Evolutionary conservation across 495 filamentous ascomycete genomes (phyloP).

Genomic region (Durotheca rogersii): DNA sequence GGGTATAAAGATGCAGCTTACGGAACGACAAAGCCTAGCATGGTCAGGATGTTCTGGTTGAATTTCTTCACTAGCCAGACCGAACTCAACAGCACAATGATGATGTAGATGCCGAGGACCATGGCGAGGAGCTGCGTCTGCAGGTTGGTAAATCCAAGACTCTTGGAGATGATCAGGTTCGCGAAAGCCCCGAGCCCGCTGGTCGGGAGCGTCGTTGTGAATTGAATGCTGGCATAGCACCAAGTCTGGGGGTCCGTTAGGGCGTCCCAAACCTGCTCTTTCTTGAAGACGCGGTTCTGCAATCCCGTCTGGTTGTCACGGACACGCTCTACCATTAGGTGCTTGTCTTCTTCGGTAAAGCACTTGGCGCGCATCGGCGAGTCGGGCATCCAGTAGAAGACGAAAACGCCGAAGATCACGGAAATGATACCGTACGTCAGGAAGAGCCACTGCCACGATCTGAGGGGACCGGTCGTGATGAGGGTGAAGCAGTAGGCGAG

Average conservation of each 20-base stretch:
- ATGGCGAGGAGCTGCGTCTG: constrained; percentile 63
- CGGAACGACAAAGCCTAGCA: constrained; percentile 65
- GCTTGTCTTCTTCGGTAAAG: constrained; percentile 56
- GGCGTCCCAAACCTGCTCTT: constrained; percentile 48
- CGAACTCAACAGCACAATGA: constrained; percentile 62
- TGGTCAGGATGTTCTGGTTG: constrained; percentile 62
- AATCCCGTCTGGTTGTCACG: constrained; percentile 64
- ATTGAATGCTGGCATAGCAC: constrained; percentile 54
- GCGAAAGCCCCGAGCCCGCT: constrained; percentile 67
- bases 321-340: constrained; percentile 59
- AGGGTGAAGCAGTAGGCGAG: constrained; percentile 58
- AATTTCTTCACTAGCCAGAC: constrained; percentile 65
- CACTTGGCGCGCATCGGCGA: constrained; percentile 63
- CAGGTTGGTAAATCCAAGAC: constrained; percentile 50
- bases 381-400: constrained; percentile 63
- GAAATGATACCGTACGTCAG: constrained; percentile 57
- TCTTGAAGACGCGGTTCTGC: constrained; percentile 60
- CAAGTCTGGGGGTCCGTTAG: constrained; percentile 52
- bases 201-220: constrained; percentile 68
- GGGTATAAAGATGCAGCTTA: constrained; percentile 48
- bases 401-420: constrained; percentile 55
- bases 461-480: constrained; percentile 47
- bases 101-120: constrained; percentile 71
- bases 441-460: constrained; percentile 56
- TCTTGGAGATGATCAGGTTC: constrained; percentile 59